Conservation (phyloP, 169 alveolate genomes). For the Plasmodium inui region DNA sequence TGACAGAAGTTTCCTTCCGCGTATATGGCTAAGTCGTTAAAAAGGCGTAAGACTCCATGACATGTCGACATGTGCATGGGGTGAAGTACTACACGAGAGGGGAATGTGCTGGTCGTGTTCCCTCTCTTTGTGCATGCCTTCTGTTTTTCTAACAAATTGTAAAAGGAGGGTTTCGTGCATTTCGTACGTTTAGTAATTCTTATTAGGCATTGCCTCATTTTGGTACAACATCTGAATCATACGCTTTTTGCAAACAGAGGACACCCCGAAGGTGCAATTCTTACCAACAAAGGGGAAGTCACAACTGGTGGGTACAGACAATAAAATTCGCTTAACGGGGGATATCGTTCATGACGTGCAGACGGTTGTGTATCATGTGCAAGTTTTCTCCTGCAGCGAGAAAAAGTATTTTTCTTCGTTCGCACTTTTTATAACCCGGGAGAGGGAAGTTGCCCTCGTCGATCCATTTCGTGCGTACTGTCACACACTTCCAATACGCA, state of each 20-base stretch:
- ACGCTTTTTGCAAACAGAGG: background rate
- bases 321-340: background rate
- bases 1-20: background rate
- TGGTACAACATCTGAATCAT: background rate
- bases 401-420: background rate
- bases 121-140: too few species aligned
- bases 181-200: too few species aligned
- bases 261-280: background rate
- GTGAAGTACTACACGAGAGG: background rate
- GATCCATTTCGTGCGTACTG: background rate
- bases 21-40: background rate
- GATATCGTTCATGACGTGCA: background rate
- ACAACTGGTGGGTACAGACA: background rate
- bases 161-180: too few species aligned
- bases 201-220: background rate
- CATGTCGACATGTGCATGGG: background rate
- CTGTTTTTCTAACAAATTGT: too few species aligned
- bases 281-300: background rate
- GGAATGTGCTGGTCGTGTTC: too few species aligned
- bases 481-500: background rate
- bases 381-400: background rate
- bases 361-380: background rate
- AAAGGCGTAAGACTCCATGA: background rate
- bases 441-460: background rate
- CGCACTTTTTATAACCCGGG: background rate